Evolutionary conservation across 2,329 filamentous ascomycete species (phyloP).

Genomic region (Colletotrichum tanaceti): DNA sequence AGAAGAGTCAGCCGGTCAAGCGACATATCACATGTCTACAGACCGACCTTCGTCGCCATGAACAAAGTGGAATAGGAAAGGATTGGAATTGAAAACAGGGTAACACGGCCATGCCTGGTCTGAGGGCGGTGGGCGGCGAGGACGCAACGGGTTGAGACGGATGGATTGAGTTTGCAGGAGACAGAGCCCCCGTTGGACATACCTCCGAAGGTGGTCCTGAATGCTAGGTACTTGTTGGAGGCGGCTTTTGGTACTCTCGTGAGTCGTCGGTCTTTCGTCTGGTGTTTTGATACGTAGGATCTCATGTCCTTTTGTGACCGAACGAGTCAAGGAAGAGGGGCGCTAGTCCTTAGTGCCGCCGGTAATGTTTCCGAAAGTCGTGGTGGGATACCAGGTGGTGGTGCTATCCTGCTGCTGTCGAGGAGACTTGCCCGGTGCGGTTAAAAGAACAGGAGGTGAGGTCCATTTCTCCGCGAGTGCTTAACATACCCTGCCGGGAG

Average conservation of each 20-base stretch:
- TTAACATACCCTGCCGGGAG: not conserved
- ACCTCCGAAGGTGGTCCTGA: no score
- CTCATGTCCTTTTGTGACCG: constrained; percentile 20
- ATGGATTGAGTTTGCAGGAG: constrained; percentile 28
- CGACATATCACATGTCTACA: constrained; percentile 30
- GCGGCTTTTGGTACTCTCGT: constrained; percentile 1
- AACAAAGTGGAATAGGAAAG: no score
- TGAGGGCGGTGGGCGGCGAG: constrained; percentile 6
- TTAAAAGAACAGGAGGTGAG: not conserved
- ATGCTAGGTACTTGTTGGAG: not conserved
- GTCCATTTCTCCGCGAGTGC: not conserved
- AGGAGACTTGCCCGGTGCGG: constrained; percentile 3
- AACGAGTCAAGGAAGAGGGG: constrained; percentile 29
- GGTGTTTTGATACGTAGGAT: constrained; percentile 36
- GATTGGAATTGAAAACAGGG: constrained; percentile 8
- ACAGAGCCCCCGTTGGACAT: constrained; percentile 11
- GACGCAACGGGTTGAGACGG: constrained; percentile 5
- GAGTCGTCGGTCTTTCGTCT: constrained; percentile 27
- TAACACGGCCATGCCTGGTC: constrained; percentile 10
- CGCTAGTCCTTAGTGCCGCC: constrained; percentile 23
- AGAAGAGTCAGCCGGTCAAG: constrained; percentile 10
- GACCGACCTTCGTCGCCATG: not conserved
- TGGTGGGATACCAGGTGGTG: not conserved
- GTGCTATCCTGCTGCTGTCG: not conserved
- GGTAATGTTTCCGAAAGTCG: constrained; percentile 28